Evolutionary conservation across 2,329 filamentous ascomycete species (phyloP), one percentile per base, ranked within the genome.

Genomic region (Cercospora canescens): DNA sequence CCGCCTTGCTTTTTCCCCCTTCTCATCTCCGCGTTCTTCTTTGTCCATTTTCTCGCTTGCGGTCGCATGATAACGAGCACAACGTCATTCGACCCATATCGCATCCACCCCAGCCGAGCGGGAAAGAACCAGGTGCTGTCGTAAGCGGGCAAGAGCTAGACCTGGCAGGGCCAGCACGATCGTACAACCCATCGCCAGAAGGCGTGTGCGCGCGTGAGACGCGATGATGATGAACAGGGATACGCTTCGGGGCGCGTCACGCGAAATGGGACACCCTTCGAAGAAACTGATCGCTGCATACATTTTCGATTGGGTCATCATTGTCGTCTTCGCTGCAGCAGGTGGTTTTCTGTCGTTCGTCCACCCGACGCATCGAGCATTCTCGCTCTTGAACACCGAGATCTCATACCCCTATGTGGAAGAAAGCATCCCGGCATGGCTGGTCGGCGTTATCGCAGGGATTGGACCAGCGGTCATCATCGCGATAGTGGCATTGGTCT

Each of bases 321-420:
- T 91, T 65, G 79, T 90, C 61, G 64, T 61, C 28, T 67, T 74
- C 63, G 73, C 70, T 6, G 69, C 65, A 5, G 66, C 66, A 6
- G 71, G 68, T 30, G 71, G 64, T 12, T 67, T 68, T 6, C 84
- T 92, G 70, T 86, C 86, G 66, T 80, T 81, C 54, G 79, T 89
- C 60, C 81, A 83, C 0, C 91, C 91, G 0, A 91, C 89, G 73
- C 87, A 88, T 71, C 84, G 89, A 37, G 88, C 89, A 0, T 94
- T 95, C 77, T 89, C 87, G 35, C 84, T 92, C 6, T 82, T 88
- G 69, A 89, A 97, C 74, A 87, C 89, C 24, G 86, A 87, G 67
- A 96, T 97, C 74, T 91, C 92, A 18, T 96, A 90, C 72, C 93
- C 94, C 0, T 88, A 86, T 72, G 81, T 85, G 12, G 75, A 89